Evolutionary conservation across 352 stramenopile genomes (phyloP), one percentile per base, ranked within the genome.

Genomic region (Globisporangium paroecandrum): DNA sequence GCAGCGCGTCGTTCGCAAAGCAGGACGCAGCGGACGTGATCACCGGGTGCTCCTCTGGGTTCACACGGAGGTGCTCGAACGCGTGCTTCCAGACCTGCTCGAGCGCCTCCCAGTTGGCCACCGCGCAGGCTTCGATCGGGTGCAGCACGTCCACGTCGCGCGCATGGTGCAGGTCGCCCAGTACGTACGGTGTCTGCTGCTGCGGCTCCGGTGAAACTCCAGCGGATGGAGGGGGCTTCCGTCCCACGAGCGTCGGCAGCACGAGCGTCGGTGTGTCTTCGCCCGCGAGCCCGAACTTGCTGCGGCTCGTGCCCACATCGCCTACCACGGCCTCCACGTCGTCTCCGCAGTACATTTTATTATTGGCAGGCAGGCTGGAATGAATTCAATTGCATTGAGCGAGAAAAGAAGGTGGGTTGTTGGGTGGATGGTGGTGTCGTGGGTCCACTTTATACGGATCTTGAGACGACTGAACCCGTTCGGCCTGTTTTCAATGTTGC

Each of bases 261-360:
- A 97, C 89, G 56, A 96, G 70, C 68, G 97, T 94, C 25, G 96
- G 96, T 64, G 89, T 96, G 78, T 98, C 96, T 66, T 99, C 95
- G 7, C 96, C 96, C 13, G 95, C 94, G 67, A 98, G 95, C 25
- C 96, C 96, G 77, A 99, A 98, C 67, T 97, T 98, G 75, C 89
- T 93, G 47, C 84, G 82, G 61, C 89, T 83, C 55, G 88, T 92
- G 66, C 94, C 95, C 18, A 98, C 87, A 64, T 99, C 95, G 56
- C 96, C 96, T 66, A 99, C 94, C 64, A 98, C 93, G 2, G 96
- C 95, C 68, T 97, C 95, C 57, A 98, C 97, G 83, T 99, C 96
- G 70, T 99, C 96, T 54, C 95, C 96, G 75, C 95, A 99, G 79
- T 98, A 99, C 95, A 99, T 98, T 56, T 56, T 56, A 29, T 56